Conservation (phyloP, 208 protist species). For the Phytomonas sp. region DNA sequence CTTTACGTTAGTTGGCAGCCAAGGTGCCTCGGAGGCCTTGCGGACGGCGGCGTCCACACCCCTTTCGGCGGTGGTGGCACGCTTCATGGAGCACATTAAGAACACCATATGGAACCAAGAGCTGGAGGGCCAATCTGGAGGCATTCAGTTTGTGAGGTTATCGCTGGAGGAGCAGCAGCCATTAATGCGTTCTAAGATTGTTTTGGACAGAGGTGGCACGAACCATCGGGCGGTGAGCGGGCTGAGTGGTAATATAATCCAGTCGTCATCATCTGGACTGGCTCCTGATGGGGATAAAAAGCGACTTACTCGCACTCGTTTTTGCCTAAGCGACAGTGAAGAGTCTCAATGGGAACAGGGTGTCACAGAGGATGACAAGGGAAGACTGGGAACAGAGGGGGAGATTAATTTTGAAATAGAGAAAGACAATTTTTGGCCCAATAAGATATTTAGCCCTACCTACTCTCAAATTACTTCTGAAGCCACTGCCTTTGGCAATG, state of each 20-base stretch:
- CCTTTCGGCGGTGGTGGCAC: slow-evolving; percentile 44
- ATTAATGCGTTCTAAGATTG: slow-evolving; percentile 61
- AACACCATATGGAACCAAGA: slow-evolving; percentile 73
- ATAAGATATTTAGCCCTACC: not conserved
- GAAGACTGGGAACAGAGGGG: slow-evolving; percentile 13
- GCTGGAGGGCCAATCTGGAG: slow-evolving; percentile 21
- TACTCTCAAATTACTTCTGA: not conserved
- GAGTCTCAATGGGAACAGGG: slow-evolving; percentile 39
- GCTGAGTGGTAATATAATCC: slow-evolving; percentile 14
- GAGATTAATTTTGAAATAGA: slow-evolving; percentile 4
- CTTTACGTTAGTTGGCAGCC: not conserved
- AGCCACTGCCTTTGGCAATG: not conserved
- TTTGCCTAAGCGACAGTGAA: slow-evolving; percentile 52
- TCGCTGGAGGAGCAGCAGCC: slow-evolving; percentile 56
- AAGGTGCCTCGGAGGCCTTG: slow-evolving; percentile 23
- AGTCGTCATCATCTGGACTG: slow-evolving; percentile 11
- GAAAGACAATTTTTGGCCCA: not conserved
- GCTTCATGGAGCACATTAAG: slow-evolving; percentile 1
- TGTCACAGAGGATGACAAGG: slow-evolving; percentile 23
- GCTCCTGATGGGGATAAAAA: slow-evolving; percentile 4
- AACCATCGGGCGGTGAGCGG: slow-evolving; percentile 35
- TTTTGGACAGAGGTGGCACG: slow-evolving; percentile 55
- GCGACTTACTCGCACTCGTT: slow-evolving; percentile 5
- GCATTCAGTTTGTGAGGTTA: slow-evolving; percentile 47
- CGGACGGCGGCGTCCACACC: slow-evolving; percentile 40